Conservation (phyloP, 805 yeast genomes). For the Wickerhamomyces chambardii region DNA sequence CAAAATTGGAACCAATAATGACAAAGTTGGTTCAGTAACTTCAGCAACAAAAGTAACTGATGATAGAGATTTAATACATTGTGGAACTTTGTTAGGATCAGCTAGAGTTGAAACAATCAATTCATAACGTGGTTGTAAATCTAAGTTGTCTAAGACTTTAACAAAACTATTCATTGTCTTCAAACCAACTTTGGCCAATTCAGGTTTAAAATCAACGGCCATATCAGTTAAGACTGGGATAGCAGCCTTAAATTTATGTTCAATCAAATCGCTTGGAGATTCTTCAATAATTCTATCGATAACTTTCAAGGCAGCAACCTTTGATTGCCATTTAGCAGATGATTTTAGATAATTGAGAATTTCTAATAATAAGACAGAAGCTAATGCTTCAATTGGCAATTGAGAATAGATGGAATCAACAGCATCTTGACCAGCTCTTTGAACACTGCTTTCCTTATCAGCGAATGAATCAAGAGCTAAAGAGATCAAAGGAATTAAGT, state of each 20-base stretch:
- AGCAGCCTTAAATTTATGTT: slow-evolving; percentile 66
- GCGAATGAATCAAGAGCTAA: slow-evolving; percentile 63
- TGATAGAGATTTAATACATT: slow-evolving; percentile 80
- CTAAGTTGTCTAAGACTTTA: slow-evolving; percentile 83
- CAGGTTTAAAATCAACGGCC: slow-evolving; percentile 95
- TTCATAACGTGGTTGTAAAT: slow-evolving; percentile 79
- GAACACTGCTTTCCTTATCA: slow-evolving; percentile 83
- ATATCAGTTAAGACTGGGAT: slow-evolving; percentile 83
- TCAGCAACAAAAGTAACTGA: slow-evolving; percentile 97
- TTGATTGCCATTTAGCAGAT: slow-evolving; percentile 91
- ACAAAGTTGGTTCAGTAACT: slow-evolving; percentile 92
- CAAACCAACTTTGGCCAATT: slow-evolving; percentile 79
- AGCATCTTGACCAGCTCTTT: slow-evolving; percentile 79
- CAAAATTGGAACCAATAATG: slow-evolving; percentile 85
- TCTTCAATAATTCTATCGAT: slow-evolving; percentile 71
- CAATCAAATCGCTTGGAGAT: slow-evolving; percentile 79
- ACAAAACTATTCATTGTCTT: slow-evolving; percentile 64
- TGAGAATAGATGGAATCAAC: slow-evolving; percentile 59
- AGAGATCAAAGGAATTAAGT: slow-evolving; percentile 53
- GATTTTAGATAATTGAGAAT: slow-evolving; percentile 58
- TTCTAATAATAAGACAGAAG: slow-evolving; percentile 57
- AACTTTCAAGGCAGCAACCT: slow-evolving; percentile 66
- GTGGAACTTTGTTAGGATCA: slow-evolving; percentile 82
- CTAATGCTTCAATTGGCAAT: slow-evolving; percentile 71
- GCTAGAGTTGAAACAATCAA: slow-evolving; percentile 82